These are phyloP conservation scores for Rhizophora apiculata DNA, from an alignment of 345 rosid species.

Conservation along the genomic window DNA sequence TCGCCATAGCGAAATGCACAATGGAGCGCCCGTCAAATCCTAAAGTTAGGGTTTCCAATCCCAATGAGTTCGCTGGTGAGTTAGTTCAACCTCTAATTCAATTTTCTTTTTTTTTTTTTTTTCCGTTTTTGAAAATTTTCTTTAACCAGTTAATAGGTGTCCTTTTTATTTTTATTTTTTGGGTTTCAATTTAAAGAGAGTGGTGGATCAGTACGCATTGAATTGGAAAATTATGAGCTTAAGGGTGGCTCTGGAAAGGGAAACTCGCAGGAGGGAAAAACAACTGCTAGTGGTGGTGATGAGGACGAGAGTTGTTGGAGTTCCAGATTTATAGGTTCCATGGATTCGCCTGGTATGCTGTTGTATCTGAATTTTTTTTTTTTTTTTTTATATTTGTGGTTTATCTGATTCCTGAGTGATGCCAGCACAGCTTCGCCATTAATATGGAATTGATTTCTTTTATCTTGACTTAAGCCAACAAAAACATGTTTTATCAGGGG, in stretches of 20 bases:
- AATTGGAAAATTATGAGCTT: slow-evolving; percentile 54
- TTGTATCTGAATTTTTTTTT: background rate
- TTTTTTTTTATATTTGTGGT: background rate
- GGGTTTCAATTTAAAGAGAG: slow-evolving; percentile 32
- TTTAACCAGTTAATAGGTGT: background rate
- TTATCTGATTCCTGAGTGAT: slow-evolving; percentile 14
- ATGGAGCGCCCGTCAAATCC: slow-evolving; percentile 12
- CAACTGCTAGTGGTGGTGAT: slow-evolving; percentile 19
- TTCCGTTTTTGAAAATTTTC: background rate
- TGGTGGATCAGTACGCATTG: slow-evolving; percentile 54
- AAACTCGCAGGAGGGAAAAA: slow-evolving; percentile 30
- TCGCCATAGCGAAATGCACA: slow-evolving; percentile 41
- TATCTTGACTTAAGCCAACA: slow-evolving; percentile 13
- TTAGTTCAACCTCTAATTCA: slow-evolving; percentile 3
- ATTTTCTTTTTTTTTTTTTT: background rate
- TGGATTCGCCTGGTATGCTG: slow-evolving; percentile 32
- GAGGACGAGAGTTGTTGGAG: slow-evolving; percentile 30
- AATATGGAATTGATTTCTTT: slow-evolving; percentile 6
- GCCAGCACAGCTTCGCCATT: background rate
- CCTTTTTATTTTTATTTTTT: background rate
- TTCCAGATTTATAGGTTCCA: slow-evolving; percentile 18
- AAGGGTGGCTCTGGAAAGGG: slow-evolving; percentile 32
- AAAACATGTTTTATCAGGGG: slow-evolving; percentile 36
- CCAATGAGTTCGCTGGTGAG: slow-evolving; percentile 38
- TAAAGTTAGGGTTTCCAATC: slow-evolving; percentile 26